Evolutionary conservation across 1,139 yeast genomes (phyloP), one percentile per base, ranked within the genome.

Genomic region (Debaryomycetaceae sp.): DNA sequence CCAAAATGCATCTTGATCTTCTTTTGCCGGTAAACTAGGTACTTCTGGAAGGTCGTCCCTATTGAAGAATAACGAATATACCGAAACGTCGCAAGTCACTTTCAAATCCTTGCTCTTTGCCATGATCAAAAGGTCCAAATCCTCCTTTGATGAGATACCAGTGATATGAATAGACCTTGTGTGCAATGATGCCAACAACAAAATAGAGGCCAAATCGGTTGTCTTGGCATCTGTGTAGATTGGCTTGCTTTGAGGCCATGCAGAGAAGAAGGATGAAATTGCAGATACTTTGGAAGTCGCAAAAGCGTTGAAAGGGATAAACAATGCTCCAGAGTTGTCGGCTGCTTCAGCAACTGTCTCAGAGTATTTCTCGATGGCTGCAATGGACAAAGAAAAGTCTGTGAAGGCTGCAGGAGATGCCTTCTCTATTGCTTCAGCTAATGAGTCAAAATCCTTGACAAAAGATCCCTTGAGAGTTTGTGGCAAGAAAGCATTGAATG

Each of bases 151-250:
- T 42, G 87, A 81, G 45, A 93, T 93, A 54, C 87, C 90, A 47
- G 96, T 88, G 54, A 93, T 83, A 66, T 93, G 99, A 52, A 93
- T 86, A 40, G 91, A 76, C 60, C 96, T 80, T 69, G 74, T 80
- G 74, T 88, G 91, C 61, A 93, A 80, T 37, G 97, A 87, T 43
- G 98, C 97, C 68, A 93, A 75, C 61, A 93, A 78, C 62, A 93
- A 73, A 43, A 91, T 86, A 5, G 97, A 87, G 20, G 99, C 98
- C 59, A 93, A 76, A 60, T 89, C 95, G 39, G 97, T 87, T 27
- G 95, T 83, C 64, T 82, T 84, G 40, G 98, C 97, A 68, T 93
- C 97, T 40, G 97, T 89, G 54, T 91, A 78, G 52, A 93, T 87
- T 50, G 95, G 95, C 72, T 89, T 90, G 60, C 69, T 68, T 44